Conservation (phyloP, 2,329 filamentous ascomycete species). For the Colletotrichum sp. region DNA sequence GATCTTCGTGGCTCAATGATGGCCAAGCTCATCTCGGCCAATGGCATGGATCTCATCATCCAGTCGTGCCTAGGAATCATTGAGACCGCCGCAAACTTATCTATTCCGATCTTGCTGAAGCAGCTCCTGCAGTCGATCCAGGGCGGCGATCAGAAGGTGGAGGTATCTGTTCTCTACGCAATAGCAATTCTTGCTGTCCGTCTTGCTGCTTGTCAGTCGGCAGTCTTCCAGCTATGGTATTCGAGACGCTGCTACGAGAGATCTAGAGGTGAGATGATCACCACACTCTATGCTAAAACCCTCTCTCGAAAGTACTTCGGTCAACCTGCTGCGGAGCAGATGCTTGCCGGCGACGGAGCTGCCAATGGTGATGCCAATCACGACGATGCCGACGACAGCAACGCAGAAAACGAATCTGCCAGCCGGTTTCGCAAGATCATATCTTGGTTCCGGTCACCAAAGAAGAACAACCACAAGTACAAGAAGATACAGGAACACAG, state of each 20-base stretch:
- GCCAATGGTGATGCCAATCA: constrained; percentile 22
- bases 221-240: constrained; percentile 79
- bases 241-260: constrained; percentile 84
- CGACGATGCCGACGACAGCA: not conserved
- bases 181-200: constrained; percentile 64
- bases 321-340: constrained; percentile 28
- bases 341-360: constrained; percentile 26
- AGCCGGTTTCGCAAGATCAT: not conserved
- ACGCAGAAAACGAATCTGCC: not conserved
- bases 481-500: constrained; percentile 29
- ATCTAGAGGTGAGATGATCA: constrained; percentile 84
- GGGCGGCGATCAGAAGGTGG: constrained; percentile 50
- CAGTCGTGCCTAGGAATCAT: constrained; percentile 68
- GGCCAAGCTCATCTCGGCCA: constrained; percentile 72
- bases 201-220: constrained; percentile 66
- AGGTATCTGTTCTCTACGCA: constrained; percentile 70
- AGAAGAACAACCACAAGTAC: constrained; percentile 18
- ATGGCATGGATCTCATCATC: constrained; percentile 78
- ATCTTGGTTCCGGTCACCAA: not conserved
- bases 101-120: constrained; percentile 73
- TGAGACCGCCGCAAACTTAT: constrained; percentile 60
- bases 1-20: constrained; percentile 76
- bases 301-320: constrained; percentile 65
- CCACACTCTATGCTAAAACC: constrained; percentile 83
- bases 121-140: constrained; percentile 72